These are phyloP conservation scores for Sporothrix phasma DNA, from an alignment of 2,329 filamentous ascomycete genomes.

Conservation along the genomic window DNA sequence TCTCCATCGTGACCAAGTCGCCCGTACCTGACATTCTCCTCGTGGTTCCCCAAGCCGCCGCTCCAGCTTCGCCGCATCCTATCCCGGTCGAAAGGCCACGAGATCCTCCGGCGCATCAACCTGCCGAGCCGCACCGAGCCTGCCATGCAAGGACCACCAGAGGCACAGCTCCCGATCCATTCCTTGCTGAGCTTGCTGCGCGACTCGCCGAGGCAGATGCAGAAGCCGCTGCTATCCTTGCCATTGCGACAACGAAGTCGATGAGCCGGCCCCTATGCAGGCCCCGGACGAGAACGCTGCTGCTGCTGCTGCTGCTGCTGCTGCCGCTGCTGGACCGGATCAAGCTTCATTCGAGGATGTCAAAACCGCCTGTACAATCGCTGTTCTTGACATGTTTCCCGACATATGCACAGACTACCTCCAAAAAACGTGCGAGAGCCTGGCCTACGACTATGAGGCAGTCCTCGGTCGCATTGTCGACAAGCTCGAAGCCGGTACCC, in stretches of 20 bases:
- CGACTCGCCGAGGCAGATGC: too few relatives aligned
- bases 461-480: slow-evolving; percentile 33
- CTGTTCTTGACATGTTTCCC: slow-evolving; percentile 32
- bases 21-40: neutral
- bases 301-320: neutral
- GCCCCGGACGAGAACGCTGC: neutral
- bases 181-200: neutral
- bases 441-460: slow-evolving; percentile 24
- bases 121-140: neutral
- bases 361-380: slow-evolving; percentile 23
- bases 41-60: neutral
- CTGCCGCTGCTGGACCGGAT: neutral
- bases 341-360: neutral
- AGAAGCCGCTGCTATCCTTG: neutral
- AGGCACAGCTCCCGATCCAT: neutral
- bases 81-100: neutral
- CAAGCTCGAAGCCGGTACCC: slow-evolving; percentile 28
- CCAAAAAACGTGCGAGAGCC: slow-evolving; percentile 20
- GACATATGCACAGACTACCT: slow-evolving; percentile 36
- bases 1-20: neutral
- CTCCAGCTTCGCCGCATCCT: neutral
- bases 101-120: neutral
- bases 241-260: neutral
- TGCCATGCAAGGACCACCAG: neutral
- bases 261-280: neutral